These are phyloP conservation scores for Umbilicus rupestris DNA, from an alignment of 164 flowering plant species.

Conservation along the genomic window DNA sequence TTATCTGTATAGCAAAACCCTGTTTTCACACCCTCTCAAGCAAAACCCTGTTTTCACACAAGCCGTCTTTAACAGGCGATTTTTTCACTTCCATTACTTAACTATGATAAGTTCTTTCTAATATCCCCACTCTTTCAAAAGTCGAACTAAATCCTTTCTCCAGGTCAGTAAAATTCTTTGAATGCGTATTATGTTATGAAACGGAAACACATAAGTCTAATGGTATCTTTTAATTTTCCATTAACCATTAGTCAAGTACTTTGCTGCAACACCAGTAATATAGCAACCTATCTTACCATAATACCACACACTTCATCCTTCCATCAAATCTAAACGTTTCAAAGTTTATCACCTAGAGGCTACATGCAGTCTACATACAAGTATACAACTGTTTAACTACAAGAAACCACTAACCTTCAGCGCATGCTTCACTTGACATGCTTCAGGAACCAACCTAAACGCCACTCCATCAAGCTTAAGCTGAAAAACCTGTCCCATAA, in stretches of 20 bases:
- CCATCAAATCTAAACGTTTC: background rate
- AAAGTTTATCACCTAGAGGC: background rate
- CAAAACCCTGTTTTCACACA: too few relatives aligned
- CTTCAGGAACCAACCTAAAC: conserved; percentile 83
- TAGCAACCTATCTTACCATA: background rate
- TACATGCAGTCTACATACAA: background rate
- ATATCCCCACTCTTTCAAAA: background rate
- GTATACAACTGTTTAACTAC: background rate
- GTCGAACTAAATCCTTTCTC: too few relatives aligned
- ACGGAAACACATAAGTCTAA: background rate
- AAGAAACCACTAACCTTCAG: conserved; percentile 36
- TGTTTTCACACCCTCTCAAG: too few relatives aligned
- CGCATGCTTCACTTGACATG: conserved; percentile 64
- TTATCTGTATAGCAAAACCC: too few relatives aligned
- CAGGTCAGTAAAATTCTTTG: too few relatives aligned
- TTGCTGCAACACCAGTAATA: background rate
- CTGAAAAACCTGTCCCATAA: conserved; percentile 54
- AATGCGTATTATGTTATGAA: background rate
- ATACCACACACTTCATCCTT: background rate
- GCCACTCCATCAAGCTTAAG: conserved; percentile 73
- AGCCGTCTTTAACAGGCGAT: background rate
- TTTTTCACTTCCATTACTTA: background rate
- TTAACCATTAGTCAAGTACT: background rate
- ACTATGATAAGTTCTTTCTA: background rate
- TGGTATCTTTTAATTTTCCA: background rate